Evolutionary conservation across 1,284 basidiomycete genomes (phyloP).

Genomic region (Rhodofomes roseus): DNA sequence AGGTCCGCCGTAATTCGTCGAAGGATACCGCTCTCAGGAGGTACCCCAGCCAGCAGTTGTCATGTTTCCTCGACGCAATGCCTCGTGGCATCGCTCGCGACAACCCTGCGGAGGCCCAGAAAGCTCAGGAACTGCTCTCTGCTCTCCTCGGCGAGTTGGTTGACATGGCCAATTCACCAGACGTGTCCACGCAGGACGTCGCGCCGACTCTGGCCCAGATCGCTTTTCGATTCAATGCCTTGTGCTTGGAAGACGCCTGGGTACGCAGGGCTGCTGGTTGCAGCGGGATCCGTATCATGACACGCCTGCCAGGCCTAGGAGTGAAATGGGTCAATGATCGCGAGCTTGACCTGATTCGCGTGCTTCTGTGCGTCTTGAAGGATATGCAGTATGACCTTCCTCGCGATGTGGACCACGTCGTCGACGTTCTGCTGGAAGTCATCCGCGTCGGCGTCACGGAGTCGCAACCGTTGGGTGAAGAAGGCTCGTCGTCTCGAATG

Average conservation of each 20-base stretch:
- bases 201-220: constrained; percentile 73
- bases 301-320: constrained; percentile 67
- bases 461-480: constrained; percentile 38
- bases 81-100: constrained; percentile 70
- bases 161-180: constrained; percentile 43
- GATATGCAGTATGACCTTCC: constrained; percentile 93
- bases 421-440: constrained; percentile 76
- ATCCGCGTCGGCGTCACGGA: constrained; percentile 69
- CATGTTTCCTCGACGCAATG: constrained; percentile 75
- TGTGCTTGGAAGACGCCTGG: constrained; percentile 91
- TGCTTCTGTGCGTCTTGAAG: constrained; percentile 91
- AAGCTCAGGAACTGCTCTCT: constrained; percentile 57
- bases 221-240: constrained; percentile 73
- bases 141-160: constrained; percentile 70
- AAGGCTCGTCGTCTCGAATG: constrained; percentile 39
- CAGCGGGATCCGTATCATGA: constrained; percentile 78
- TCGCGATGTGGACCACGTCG: constrained; percentile 76
- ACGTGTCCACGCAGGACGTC: constrained; percentile 50
- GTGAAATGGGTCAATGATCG: constrained; percentile 85
- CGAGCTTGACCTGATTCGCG: constrained; percentile 89
- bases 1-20: constrained; percentile 54
- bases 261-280: constrained; percentile 85
- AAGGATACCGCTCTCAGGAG: constrained; percentile 47
- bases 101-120: constrained; percentile 53
- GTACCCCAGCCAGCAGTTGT: constrained; percentile 58